Percentiles rank a stretch among this genome's conserved stretches.
Conservation (phyloP, 345 rosid species). For the Camelina sativa region DNA sequence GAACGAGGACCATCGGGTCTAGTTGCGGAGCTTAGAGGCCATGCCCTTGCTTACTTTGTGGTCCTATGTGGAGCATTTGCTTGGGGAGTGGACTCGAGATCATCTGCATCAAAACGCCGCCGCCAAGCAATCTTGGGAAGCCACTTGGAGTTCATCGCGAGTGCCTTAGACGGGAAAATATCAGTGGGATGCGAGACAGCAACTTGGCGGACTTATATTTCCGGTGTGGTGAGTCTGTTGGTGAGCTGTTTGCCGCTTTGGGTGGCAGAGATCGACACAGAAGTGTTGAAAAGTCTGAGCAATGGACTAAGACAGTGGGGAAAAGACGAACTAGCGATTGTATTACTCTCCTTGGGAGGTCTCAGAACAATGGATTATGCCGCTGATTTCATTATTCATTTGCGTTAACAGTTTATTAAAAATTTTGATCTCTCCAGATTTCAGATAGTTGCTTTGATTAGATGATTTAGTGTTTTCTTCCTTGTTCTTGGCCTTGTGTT, state of each 20-base stretch:
- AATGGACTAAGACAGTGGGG: conserved; percentile 77
- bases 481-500: conserved; percentile 5
- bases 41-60: conserved; percentile 81
- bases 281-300: conserved; percentile 78
- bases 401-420: conserved; percentile 16
- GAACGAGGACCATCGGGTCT: conserved; percentile 60
- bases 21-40: conserved; percentile 78
- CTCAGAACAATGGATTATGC: conserved; percentile 73
- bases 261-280: conserved; percentile 80
- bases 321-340: conserved; percentile 77
- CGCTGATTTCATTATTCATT: conserved; percentile 62
- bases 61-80: conserved; percentile 83
- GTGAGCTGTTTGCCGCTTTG: conserved; percentile 82
- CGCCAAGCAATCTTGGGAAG: conserved; percentile 65
- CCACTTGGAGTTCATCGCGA: conserved; percentile 85
- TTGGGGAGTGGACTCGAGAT: conserved; percentile 85
- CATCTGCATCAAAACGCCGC: conserved; percentile 72
- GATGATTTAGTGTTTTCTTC: conserved; percentile 2
- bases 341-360: conserved; percentile 81
- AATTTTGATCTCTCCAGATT: conserved; percentile 35
- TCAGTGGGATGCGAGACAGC: conserved; percentile 75
- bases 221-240: conserved; percentile 78
- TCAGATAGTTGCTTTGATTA: conserved; percentile 26
- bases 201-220: conserved; percentile 77
- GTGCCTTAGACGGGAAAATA: conserved; percentile 86